A percentile compares a stretch with the other conserved stretches of the same genome.
Conservation (phyloP, 139 green algal genomes). For the Mychonastes homosphaera region DNA sequence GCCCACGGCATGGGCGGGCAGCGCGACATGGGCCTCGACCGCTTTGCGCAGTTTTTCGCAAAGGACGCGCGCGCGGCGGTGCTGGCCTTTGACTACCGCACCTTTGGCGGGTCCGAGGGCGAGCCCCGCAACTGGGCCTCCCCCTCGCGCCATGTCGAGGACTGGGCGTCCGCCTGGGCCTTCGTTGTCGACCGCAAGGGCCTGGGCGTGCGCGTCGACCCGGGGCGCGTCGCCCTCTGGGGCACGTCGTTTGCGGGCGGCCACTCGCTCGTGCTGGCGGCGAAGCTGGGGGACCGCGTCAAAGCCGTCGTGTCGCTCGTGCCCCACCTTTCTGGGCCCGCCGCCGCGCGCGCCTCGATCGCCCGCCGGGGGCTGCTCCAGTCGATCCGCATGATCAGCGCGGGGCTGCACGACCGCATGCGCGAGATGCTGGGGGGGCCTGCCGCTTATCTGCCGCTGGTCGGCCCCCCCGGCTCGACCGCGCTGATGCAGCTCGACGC, state of each 20-base stretch:
- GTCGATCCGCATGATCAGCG: neutral
- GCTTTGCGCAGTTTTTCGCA: constrained; percentile 29
- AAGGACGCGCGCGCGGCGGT: constrained; percentile 18
- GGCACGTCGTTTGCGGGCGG: constrained; percentile 37
- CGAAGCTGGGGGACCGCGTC: neutral
- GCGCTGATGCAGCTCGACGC: constrained; percentile 27
- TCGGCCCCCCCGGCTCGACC: constrained; percentile 6
- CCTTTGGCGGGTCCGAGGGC: constrained; percentile 39
- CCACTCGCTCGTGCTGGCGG: constrained; percentile 31
- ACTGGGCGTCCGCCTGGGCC: constrained; percentile 25
- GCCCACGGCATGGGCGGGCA: constrained; percentile 35
- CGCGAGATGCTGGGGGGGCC: constrained; percentile 1
- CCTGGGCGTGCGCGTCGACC: constrained; percentile 6
- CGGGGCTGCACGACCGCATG: constrained; percentile 4
- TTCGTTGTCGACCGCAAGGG: constrained; percentile 9
- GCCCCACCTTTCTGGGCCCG: constrained; percentile 18
- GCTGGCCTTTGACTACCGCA: constrained; percentile 48
- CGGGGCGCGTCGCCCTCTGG: constrained; percentile 31
- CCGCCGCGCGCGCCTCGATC: constrained; percentile 10
- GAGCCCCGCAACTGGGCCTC: constrained; percentile 37
- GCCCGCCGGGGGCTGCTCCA: constrained; percentile 12
- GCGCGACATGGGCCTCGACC: constrained; percentile 39
- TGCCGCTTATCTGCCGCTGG: constrained; percentile 14
- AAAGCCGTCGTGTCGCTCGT: constrained; percentile 23
- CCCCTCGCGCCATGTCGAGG: constrained; percentile 30